Evolutionary conservation across 2,329 filamentous ascomycete species (phyloP).

Genomic region (Dissoconium aciculare): DNA sequence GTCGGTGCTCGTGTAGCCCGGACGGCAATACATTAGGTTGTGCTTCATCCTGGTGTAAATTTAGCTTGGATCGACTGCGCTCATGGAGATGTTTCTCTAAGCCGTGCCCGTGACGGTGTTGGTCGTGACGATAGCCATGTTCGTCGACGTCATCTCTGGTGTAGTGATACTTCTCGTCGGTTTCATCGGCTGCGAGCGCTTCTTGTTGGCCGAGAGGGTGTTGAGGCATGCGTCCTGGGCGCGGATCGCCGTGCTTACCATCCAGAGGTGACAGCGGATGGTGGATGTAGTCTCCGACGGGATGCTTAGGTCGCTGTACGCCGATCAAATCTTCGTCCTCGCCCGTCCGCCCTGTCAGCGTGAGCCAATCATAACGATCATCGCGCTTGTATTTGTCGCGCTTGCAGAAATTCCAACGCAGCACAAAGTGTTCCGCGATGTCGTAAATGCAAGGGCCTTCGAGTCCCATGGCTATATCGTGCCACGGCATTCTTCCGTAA

Average conservation of each 20-base stretch:
- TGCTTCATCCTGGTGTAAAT: slow-evolving; percentile 7
- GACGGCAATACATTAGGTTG: slow-evolving; percentile 5
- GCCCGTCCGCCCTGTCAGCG: slow-evolving; percentile 58
- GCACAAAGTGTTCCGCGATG: slow-evolving; percentile 85
- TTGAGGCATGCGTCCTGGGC: slow-evolving; percentile 21
- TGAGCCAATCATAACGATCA: slow-evolving; percentile 68
- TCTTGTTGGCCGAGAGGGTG: slow-evolving; percentile 7
- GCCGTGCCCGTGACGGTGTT: slow-evolving; percentile 19
- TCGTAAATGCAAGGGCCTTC: slow-evolving; percentile 82
- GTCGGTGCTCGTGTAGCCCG: slow-evolving; percentile 2
- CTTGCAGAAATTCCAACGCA: slow-evolving; percentile 95
- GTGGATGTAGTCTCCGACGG: slow-evolving; percentile 71
- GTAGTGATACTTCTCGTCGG: slow-evolving; percentile 17
- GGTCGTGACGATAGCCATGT: slow-evolving; percentile 20
- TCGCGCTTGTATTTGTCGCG: slow-evolving; percentile 95
- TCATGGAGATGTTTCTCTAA: slow-evolving; percentile 15
- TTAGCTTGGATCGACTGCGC: slow-evolving; percentile 10
- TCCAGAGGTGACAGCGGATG: slow-evolving; percentile 61
- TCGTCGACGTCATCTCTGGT: slow-evolving; percentile 18
- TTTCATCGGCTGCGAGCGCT: slow-evolving; percentile 5
- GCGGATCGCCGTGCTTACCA: slow-evolving; percentile 42
- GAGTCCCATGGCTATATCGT: slow-evolving; percentile 87
- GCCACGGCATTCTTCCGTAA: slow-evolving; percentile 94
- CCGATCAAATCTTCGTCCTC: slow-evolving; percentile 73
- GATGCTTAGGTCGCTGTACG: slow-evolving; percentile 77